A percentile compares a stretch with the other conserved stretches of the same genome.
phyloP scores from a whole-genome alignment of 1,139 yeast genomes.

The Saccharomyces hybrid region DNA sequence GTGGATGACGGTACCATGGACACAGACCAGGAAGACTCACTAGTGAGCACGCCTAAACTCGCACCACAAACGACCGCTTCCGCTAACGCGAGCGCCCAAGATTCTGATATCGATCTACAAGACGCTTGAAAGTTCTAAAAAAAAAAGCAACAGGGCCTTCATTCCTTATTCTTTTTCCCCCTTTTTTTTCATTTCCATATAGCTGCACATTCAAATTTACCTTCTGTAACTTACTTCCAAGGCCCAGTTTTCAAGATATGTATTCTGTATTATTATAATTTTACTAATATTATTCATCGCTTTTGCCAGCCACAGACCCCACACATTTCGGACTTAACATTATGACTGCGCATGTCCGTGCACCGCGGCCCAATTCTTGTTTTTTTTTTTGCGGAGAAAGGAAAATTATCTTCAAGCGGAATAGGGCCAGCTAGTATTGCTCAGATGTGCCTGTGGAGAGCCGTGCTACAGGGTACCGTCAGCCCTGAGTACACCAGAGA shows the following conservation, averaged over 20 bases:
- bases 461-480: background rate
- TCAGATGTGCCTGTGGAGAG: background rate
- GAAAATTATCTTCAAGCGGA: background rate
- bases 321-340: background rate
- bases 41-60: background rate
- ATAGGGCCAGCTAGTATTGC: background rate
- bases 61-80: background rate
- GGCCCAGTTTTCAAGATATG: background rate
- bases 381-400: background rate
- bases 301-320: background rate
- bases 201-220: background rate
- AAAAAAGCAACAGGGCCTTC: background rate
- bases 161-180: too few relatives aligned
- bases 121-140: background rate
- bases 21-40: constrained; percentile 4
- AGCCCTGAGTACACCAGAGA: background rate
- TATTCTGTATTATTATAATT: background rate
- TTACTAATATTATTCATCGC: background rate
- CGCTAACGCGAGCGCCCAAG: background rate
- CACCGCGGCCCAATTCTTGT: background rate
- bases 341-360: background rate
- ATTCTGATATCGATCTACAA: background rate
- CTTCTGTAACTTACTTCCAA: background rate
- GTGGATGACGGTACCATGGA: constrained; percentile 32
- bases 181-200: background rate